phyloP scores from a whole-genome alignment of 2,329 filamentous ascomycete species.

The Fusarium proliferatum region DNA sequence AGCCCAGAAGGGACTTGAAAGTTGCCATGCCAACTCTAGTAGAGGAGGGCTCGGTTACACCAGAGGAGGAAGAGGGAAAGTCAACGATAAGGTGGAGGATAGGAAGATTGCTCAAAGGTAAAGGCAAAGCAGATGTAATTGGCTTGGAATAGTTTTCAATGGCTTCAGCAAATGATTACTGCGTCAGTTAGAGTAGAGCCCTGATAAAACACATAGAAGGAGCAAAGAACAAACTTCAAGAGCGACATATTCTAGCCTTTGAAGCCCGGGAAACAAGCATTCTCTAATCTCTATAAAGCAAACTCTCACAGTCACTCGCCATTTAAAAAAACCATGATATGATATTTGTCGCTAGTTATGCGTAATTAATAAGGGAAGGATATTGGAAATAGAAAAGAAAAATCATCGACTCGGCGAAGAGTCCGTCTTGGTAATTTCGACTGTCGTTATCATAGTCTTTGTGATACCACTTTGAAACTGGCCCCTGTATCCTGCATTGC shows the following conservation, averaged over 20 bases:
- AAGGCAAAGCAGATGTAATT: neutral
- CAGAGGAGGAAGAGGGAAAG: neutral
- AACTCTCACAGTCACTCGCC: neutral
- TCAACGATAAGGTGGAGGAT: neutral
- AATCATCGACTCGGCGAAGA: neutral
- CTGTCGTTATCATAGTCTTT: slow-evolving; percentile 46
- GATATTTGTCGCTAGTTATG: neutral
- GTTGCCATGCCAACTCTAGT: neutral
- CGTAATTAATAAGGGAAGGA: too few relatives aligned
- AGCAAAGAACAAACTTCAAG: neutral
- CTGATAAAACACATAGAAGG: neutral
- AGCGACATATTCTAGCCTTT: fast-evolving
- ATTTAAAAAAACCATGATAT: neutral
- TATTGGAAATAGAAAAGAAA: neutral
- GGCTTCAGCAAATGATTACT: too few relatives aligned
- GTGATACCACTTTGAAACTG: slow-evolving; percentile 37
- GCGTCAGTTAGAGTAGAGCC: neutral
- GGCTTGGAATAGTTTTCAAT: neutral
- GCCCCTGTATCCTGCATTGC: slow-evolving; percentile 7
- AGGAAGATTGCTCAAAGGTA: neutral
- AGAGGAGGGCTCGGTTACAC: neutral
- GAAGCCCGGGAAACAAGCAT: neutral
- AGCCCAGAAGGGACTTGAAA: neutral
- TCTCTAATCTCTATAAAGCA: neutral
- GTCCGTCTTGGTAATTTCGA: slow-evolving; percentile 30